These are phyloP conservation scores for Coniferiporia weirii DNA, from an alignment of 1,284 basidiomycete species.

Conservation along the genomic window DNA sequence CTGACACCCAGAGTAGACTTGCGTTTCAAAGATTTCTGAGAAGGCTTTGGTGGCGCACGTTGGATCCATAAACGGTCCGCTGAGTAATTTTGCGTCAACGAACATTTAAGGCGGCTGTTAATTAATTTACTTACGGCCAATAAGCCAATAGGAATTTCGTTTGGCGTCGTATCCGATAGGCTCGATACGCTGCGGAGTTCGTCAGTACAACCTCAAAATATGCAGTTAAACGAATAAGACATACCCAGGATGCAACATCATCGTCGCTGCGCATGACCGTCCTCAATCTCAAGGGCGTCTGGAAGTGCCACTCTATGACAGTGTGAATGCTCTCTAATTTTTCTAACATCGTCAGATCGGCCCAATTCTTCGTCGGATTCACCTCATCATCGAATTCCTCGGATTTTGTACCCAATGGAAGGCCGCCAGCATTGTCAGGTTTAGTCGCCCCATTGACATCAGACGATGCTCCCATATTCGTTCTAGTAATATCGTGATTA, in stretches of 20 bases:
- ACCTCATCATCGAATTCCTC: neutral
- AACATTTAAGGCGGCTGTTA: neutral
- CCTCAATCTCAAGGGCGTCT: constrained; percentile 61
- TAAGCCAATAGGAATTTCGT: constrained; percentile 83
- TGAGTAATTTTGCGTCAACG: constrained; percentile 22
- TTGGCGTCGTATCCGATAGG: constrained; percentile 83
- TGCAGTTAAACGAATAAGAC: constrained; percentile 25
- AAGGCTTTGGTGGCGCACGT: constrained; percentile 52
- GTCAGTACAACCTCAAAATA: neutral
- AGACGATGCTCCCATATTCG: neutral
- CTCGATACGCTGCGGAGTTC: constrained; percentile 60
- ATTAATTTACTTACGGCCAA: constrained; percentile 54
- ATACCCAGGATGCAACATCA: constrained; percentile 68
- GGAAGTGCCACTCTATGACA: constrained; percentile 77
- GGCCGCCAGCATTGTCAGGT: neutral
- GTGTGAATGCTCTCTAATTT: constrained; percentile 76
- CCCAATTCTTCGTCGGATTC: constrained; percentile 51
- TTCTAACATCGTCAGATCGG: constrained; percentile 59
- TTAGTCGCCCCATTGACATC: neutral
- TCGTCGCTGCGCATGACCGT: constrained; percentile 73
- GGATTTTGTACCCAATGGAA: constrained; percentile 3
- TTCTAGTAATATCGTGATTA: neutral
- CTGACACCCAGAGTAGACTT: constrained; percentile 32
- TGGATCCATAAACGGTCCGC: constrained; percentile 88
- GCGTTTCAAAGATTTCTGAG: constrained; percentile 45